Conservation (phyloP, 2,329 filamentous ascomycete genomes). For the Phyllosticta citribraziliensis region DNA sequence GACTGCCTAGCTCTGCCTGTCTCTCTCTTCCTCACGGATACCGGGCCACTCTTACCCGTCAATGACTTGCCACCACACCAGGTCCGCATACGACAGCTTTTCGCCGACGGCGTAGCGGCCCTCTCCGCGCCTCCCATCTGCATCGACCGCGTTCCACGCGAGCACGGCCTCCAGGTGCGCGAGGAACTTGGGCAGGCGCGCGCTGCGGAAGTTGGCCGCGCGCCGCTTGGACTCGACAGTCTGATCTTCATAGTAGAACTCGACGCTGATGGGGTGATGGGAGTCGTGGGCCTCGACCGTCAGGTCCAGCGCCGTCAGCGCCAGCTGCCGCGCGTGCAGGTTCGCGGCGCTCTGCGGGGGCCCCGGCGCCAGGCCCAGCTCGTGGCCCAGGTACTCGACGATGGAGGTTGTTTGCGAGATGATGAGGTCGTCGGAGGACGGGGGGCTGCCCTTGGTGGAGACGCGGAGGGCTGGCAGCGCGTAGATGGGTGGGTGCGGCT, state of each 20-base stretch:
- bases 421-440: conserved; percentile 43
- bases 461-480: conserved; percentile 57
- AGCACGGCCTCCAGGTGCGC: conserved; percentile 61
- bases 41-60: conserved; percentile 23
- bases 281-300: conserved; percentile 64
- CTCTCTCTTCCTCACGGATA: too few relatives aligned
- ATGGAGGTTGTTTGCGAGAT: conserved; percentile 66
- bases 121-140: conserved; percentile 32
- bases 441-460: conserved; percentile 24
- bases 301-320: conserved; percentile 62
- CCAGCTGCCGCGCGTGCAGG: conserved; percentile 53
- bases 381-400: conserved; percentile 56
- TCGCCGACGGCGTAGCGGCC: conserved; percentile 57
- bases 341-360: conserved; percentile 34
- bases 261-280: conserved; percentile 58
- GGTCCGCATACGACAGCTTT: conserved; percentile 59
- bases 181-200: conserved; percentile 62
- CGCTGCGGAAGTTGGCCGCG: conserved; percentile 48
- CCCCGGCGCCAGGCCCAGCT: conserved; percentile 23
- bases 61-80: conserved; percentile 60
- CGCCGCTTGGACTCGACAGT: conserved; percentile 54
- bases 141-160: conserved; percentile 41
- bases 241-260: conserved; percentile 64
- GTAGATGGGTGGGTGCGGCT: conserved; percentile 47
- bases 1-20: too few relatives aligned